Percentiles rank a stretch among this genome's conserved stretches.
Conservation (phyloP, 2,329 filamentous ascomycete genomes). For the Fusarium neocosmosporiellum region DNA sequence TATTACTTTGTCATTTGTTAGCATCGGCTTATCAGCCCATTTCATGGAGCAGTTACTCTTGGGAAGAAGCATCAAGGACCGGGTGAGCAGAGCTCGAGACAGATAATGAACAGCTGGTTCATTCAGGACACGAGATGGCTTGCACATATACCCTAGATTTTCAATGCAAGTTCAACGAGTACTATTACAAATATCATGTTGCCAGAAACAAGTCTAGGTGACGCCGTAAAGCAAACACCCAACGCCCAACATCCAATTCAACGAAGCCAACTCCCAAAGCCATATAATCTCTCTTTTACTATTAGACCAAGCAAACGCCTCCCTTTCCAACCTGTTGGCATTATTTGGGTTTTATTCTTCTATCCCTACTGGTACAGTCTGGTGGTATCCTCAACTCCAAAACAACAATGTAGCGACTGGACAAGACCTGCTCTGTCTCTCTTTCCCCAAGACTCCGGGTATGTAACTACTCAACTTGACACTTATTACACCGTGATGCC, state of each 20-base stretch:
- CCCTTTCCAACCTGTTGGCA: neutral
- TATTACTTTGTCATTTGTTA: slow-evolving; percentile 15
- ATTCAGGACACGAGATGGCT: slow-evolving; percentile 21
- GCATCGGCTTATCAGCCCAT: neutral
- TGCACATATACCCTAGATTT: slow-evolving; percentile 37
- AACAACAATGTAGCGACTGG: slow-evolving; percentile 25
- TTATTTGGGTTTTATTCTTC: slow-evolving; percentile 16
- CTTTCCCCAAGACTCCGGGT: neutral
- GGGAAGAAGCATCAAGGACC: slow-evolving; percentile 7
- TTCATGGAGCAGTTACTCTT: slow-evolving; percentile 13
- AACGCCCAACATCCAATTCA: neutral
- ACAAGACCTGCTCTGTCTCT: slow-evolving; percentile 25
- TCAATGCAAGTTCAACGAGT: slow-evolving; percentile 16
- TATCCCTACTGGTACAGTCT: slow-evolving; percentile 31
- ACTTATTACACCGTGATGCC: slow-evolving; percentile 33
- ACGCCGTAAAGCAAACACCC: neutral
- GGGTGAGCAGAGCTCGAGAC: slow-evolving; percentile 8
- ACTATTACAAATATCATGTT: neutral
- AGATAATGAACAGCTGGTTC: slow-evolving; percentile 5
- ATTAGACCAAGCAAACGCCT: neutral
- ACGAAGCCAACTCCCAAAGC: neutral
- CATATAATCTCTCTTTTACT: neutral
- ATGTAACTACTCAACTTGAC: neutral
- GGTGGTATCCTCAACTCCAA: slow-evolving; percentile 4
- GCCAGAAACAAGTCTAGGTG: neutral